phyloP scores from a whole-genome alignment of 2,329 filamentous ascomycete genomes.

The Alternaria brassicicola region DNA sequence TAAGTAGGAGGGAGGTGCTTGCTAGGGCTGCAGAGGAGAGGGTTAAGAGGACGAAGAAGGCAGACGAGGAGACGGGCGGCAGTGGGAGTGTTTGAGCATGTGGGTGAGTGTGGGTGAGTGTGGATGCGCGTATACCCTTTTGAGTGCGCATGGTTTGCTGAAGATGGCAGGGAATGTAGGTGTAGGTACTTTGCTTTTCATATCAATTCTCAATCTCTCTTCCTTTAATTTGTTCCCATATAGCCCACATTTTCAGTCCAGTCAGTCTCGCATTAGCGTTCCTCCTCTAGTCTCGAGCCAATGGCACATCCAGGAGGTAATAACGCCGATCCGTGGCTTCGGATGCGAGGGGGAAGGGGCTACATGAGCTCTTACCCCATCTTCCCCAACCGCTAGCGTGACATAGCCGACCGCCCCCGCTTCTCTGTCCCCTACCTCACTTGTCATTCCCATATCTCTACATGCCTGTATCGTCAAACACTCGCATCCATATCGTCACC shows the following conservation, averaged over 20 bases:
- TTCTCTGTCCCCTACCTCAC: background rate
- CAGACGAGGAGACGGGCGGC: constrained; percentile 45
- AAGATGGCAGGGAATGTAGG: background rate
- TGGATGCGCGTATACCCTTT: constrained; percentile 1
- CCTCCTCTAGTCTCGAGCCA: background rate
- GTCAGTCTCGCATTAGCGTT: too few relatives aligned
- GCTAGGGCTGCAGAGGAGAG: constrained; percentile 76
- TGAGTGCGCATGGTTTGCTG: background rate
- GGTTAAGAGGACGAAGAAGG: constrained; percentile 57
- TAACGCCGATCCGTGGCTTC: background rate
- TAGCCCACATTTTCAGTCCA: too few relatives aligned
- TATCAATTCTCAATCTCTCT: background rate
- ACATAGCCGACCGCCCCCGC: background rate
- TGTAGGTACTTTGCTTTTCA: background rate
- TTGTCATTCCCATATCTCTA: too few relatives aligned
- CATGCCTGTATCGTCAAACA: too few relatives aligned
- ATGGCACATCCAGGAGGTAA: background rate
- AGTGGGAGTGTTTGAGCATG: constrained; percentile 6
- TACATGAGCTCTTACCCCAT: background rate
- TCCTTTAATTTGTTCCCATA: too few relatives aligned
- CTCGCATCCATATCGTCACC: background rate
- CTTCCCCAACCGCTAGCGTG: background rate
- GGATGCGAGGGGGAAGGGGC: background rate
- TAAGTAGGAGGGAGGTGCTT: constrained; percentile 75
- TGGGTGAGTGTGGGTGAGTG: background rate